These are phyloP conservation scores for Talaromyces sp. DNA, from an alignment of 2,329 filamentous ascomycete genomes.

Conservation along the genomic window DNA sequence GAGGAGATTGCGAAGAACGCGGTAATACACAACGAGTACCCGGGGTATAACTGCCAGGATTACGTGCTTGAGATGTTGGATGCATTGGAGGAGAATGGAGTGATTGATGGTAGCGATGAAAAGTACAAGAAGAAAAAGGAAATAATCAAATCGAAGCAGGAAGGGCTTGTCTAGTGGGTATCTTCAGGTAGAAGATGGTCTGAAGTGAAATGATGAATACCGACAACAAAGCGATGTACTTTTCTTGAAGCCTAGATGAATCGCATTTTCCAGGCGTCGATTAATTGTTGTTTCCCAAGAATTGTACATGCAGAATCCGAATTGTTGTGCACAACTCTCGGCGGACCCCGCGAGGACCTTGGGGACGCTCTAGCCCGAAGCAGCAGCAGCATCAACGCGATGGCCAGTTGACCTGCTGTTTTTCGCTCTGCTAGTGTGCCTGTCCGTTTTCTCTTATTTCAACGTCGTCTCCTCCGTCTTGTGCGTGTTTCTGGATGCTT, in stretches of 20 bases:
- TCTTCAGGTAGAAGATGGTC: no score
- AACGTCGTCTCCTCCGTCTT: not conserved
- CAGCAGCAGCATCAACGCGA: not conserved
- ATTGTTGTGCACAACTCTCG: no score
- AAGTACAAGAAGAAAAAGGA: not conserved
- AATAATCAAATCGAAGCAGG: not conserved
- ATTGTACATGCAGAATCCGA: no score
- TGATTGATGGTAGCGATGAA: not conserved
- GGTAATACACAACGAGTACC: conserved; percentile 16
- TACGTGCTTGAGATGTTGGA: not conserved
- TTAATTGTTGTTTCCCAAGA: no score
- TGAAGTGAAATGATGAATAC: no score
- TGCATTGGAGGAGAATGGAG: not conserved
- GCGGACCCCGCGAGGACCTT: not conserved
- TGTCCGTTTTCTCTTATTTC: not conserved
- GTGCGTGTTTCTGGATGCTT: not conserved
- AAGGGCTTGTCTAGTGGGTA: not conserved
- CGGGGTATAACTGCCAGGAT: conserved; percentile 12
- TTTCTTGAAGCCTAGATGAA: no score
- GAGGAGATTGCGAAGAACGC: conserved; percentile 13
- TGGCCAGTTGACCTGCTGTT: not conserved
- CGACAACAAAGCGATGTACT: no score
- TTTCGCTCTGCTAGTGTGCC: not conserved
- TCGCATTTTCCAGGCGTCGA: no score
- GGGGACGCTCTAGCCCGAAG: not conserved